Base-by-base conservation (phyloP, 805 yeast species). In the Starmerella tilneyi region DNA sequence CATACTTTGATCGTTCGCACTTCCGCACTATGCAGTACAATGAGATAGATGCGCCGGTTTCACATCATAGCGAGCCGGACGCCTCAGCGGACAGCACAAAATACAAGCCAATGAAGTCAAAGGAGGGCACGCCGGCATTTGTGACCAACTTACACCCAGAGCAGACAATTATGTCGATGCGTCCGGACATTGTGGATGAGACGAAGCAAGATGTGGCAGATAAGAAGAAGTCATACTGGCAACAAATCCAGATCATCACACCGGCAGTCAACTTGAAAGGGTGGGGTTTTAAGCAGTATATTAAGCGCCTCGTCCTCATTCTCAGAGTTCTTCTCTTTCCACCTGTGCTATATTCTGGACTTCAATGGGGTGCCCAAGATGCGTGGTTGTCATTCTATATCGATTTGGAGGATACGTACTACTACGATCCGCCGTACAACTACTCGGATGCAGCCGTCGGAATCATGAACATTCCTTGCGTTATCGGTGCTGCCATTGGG, bases 281-380 rank as follows among this genome's bases (percentile, higher is more conserved):
- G 0, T 62, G 56, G 20, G 89, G 89, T 1, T 58, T 80, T 62
- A 75, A 72, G 56, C 88, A 81, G 58, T 81, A 81, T 58, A 53
- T 73, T 52, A 59, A 66, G 45, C 73, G 79, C 41, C 63, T 81
- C 23, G 66, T 70, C 68, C 59, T 65, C 4, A 65, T 65, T 37
- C 66, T 71, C 46, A 52, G 58, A 16, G 58, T 62, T 3, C 51
- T 60, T 12, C 33, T 51, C 4, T 60, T 64, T 45, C 81, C 83
- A 3, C 66, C 72, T 13, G 75, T 78, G 3, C 56, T 76, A n/a
- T 79, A 75, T 69, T 69, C 74, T n/a, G 82, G 82, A 21, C 56
- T 75, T 21, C 75, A 81, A 51, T 82, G 89, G 89, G 89, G 89
- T 36, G 68, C 77, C 47, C 89, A 81, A 60, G 85, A 80, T 58